Evolutionary conservation across 2,329 filamentous ascomycete species (phyloP).

Genomic region (Botrytis porri): DNA sequence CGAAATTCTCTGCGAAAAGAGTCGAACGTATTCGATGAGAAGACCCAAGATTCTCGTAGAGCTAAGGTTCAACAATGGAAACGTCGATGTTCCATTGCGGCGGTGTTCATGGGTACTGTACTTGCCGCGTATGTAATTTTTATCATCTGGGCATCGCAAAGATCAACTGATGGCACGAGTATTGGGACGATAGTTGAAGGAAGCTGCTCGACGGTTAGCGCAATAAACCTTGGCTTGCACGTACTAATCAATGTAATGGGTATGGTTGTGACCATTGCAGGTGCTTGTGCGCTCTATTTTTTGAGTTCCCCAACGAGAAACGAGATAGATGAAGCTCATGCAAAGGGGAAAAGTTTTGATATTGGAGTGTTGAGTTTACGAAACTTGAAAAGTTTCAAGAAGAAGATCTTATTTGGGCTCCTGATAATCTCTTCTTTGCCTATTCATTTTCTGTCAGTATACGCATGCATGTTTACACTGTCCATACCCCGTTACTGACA

Average conservation of each 20-base stretch:
- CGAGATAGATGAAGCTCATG: constrained; percentile 50
- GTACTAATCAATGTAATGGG: constrained; percentile 48
- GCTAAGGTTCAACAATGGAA: background rate
- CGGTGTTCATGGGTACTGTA: constrained; percentile 16
- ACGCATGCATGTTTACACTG: background rate
- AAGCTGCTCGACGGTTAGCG: constrained; percentile 22
- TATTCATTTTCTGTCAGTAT: constrained; percentile 32
- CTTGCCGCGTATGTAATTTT: constrained; percentile 27
- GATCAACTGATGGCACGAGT: constrained; percentile 16
- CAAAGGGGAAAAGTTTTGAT: constrained; percentile 42
- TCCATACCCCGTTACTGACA: background rate
- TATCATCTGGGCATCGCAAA: constrained; percentile 25
- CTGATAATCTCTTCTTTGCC: constrained; percentile 28
- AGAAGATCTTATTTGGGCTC: constrained; percentile 24
- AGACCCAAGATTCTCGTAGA: background rate
- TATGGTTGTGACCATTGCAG: constrained; percentile 46
- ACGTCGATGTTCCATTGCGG: constrained; percentile 1
- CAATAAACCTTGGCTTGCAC: constrained; percentile 39
- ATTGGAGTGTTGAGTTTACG: constrained; percentile 45
- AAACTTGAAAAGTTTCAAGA: constrained; percentile 37
- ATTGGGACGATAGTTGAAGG: constrained; percentile 20
- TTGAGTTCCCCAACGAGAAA: constrained; percentile 48
- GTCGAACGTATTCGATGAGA: background rate
- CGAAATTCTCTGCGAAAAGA: background rate
- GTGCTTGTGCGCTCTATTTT: constrained; percentile 49